phyloP scores from a whole-genome alignment of 148 eudicot genomes.

The Dianthus caryophyllus region DNA sequence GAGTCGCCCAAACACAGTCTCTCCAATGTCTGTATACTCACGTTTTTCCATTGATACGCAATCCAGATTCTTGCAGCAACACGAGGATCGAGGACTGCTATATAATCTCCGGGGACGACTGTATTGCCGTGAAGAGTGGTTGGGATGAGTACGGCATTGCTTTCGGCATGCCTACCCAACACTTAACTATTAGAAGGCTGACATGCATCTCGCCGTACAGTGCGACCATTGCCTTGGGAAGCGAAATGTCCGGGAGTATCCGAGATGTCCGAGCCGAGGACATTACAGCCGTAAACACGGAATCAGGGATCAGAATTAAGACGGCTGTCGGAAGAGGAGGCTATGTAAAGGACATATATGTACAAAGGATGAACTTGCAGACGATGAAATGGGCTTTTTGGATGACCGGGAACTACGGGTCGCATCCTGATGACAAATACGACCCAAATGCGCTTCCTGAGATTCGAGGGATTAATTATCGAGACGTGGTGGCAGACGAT shows the following conservation, averaged over 20 bases:
- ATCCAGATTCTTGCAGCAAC: conserved; percentile 82
- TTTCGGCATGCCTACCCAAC: conserved; percentile 89
- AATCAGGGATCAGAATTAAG: conserved; percentile 84
- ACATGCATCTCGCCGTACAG: conserved; percentile 89
- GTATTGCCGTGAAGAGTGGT: conserved; percentile 91
- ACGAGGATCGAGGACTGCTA: conserved; percentile 80
- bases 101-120: conserved; percentile 94
- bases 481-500: conserved; percentile 70
- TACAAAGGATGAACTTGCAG: conserved; percentile 58
- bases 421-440: conserved; percentile 68
- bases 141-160: conserved; percentile 99
- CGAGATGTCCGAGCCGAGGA: conserved; percentile 84
- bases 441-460: conserved; percentile 74
- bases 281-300: conserved; percentile 70
- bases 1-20: neutral
- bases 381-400: conserved; percentile 92
- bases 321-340: conserved; percentile 86
- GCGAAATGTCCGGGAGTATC: conserved; percentile 98
- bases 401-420: conserved; percentile 91
- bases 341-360: conserved; percentile 79
- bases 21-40: neutral
- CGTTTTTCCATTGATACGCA: conserved; percentile 1
- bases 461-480: conserved; percentile 65
- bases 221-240: conserved; percentile 85
- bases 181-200: conserved; percentile 62